These are phyloP conservation scores for Colletotrichum chlorophyti DNA, from an alignment of 2,329 filamentous ascomycete species.

Conservation along the genomic window DNA sequence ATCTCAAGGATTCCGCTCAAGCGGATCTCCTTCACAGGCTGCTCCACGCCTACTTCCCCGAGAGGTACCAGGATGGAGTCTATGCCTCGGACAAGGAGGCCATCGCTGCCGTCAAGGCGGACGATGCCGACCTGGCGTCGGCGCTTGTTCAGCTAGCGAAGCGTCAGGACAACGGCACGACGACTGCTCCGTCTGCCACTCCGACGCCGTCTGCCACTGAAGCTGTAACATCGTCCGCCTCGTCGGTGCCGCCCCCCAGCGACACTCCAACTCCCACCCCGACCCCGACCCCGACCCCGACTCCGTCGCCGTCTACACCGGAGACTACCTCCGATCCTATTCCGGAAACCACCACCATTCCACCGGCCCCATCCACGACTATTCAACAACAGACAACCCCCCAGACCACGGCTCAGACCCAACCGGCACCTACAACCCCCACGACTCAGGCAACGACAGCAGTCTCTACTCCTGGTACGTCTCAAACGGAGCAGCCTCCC, in stretches of 20 bases:
- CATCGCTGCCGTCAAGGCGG: conserved; percentile 66
- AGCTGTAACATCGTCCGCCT: conserved; percentile 16
- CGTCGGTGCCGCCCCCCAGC: neutral
- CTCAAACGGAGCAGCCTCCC: conserved; percentile 29
- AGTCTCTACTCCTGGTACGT: conserved; percentile 38
- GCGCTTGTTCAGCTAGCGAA: conserved; percentile 70
- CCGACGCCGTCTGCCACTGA: conserved; percentile 27
- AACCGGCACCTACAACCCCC: conserved; percentile 25
- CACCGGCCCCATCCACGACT: conserved; percentile 20
- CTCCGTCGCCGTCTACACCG: conserved; percentile 29
- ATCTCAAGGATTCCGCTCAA: conserved; percentile 46
- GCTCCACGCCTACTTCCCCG: conserved; percentile 67
- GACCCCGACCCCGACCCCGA: conserved; percentile 32
- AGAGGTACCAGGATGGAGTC: conserved; percentile 72
- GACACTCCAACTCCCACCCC: conserved; percentile 28
- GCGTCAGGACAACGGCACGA: conserved; percentile 54
- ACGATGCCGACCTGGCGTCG: conserved; percentile 67
- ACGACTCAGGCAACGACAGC: conserved; percentile 35
- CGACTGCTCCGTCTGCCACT: conserved; percentile 26
- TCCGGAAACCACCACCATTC: conserved; percentile 19
- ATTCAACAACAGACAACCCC: conserved; percentile 12
- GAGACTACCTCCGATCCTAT: conserved; percentile 4
- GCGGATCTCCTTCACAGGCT: conserved; percentile 69
- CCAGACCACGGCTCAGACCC: conserved; percentile 20
- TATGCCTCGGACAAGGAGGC: conserved; percentile 70